Percentiles rank a stretch among this genome's conserved stretches.
phyloP scores from a whole-genome alignment of 176 grass and related monocot genomes.

The Miscanthus lutarioriparius region DNA sequence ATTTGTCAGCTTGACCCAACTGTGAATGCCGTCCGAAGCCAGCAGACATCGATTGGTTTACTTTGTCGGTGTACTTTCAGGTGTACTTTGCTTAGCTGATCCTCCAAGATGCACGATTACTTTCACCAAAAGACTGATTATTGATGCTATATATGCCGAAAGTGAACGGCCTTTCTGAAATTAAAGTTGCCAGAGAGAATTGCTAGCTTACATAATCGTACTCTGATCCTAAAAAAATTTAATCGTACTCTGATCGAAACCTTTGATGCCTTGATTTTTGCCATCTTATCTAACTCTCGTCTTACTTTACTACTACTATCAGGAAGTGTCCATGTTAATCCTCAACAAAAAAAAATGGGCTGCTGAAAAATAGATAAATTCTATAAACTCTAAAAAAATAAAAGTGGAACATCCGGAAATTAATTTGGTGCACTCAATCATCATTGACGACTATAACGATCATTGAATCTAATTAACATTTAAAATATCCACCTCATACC shows the following conservation, averaged over 20 bases:
- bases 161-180: conserved; percentile 24
- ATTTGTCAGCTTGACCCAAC: not conserved
- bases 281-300: not conserved
- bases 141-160: not conserved
- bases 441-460: too few species aligned
- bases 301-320: not conserved
- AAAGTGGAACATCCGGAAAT: too few species aligned
- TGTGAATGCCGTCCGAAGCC: not conserved
- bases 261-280: not conserved
- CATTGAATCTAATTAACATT: too few species aligned
- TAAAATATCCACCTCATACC: too few species aligned
- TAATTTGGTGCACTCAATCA: too few species aligned
- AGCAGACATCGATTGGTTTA: not conserved
- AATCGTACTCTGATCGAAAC: not conserved
- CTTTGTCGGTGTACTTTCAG: conserved; percentile 11
- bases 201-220: not conserved
- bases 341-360: too few species aligned
- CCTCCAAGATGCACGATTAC: not conserved
- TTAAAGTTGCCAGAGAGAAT: not conserved
- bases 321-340: too few species aligned
- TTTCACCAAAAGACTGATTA: not conserved
- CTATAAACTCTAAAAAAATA: too few species aligned
- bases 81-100: not conserved
- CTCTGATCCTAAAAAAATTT: not conserved
- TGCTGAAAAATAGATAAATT: too few species aligned